These are phyloP conservation scores for Geranium incanum DNA, from an alignment of 441 rosid species.

Conservation along the genomic window DNA sequence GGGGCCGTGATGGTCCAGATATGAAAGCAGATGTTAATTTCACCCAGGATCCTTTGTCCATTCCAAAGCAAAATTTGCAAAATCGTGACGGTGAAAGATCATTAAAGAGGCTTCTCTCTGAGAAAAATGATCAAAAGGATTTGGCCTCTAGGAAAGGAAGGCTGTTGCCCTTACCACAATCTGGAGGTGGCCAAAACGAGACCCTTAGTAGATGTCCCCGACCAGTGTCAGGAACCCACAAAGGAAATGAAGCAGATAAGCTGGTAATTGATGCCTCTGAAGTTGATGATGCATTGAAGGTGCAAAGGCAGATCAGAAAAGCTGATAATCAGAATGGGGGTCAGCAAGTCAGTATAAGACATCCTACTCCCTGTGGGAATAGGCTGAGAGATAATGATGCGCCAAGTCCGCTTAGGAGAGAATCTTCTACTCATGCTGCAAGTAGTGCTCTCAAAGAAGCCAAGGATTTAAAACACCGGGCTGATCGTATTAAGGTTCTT, in stretches of 20 bases:
- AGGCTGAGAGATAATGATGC: slow-evolving; percentile 44
- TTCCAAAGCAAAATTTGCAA: slow-evolving; percentile 38
- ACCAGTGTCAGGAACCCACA: slow-evolving; percentile 29
- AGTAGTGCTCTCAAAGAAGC: slow-evolving; percentile 83
- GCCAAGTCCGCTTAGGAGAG: slow-evolving; percentile 68
- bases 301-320: slow-evolving; percentile 35
- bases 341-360: slow-evolving; percentile 36
- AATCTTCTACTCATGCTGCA: slow-evolving; percentile 62
- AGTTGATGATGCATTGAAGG: slow-evolving; percentile 34
- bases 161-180: slow-evolving; percentile 25
- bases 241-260: slow-evolving; percentile 30
- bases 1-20: too few species aligned
- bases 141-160: slow-evolving; percentile 36
- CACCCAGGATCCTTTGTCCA: slow-evolving; percentile 30
- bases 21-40: not conserved
- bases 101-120: slow-evolving; percentile 19
- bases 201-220: slow-evolving; percentile 24
- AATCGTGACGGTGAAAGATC: slow-evolving; percentile 31
- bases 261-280: slow-evolving; percentile 25
- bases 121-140: slow-evolving; percentile 35
- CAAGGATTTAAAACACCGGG: slow-evolving; percentile 79
- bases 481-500: slow-evolving; percentile 84
- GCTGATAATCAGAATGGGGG: slow-evolving; percentile 43
- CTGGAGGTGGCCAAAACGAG: slow-evolving; percentile 44
- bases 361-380: slow-evolving; percentile 44